Percentiles rank a stretch among this genome's conserved stretches.
phyloP scores from a whole-genome alignment of 345 rosid species.

The Anastatica hierochuntica region DNA sequence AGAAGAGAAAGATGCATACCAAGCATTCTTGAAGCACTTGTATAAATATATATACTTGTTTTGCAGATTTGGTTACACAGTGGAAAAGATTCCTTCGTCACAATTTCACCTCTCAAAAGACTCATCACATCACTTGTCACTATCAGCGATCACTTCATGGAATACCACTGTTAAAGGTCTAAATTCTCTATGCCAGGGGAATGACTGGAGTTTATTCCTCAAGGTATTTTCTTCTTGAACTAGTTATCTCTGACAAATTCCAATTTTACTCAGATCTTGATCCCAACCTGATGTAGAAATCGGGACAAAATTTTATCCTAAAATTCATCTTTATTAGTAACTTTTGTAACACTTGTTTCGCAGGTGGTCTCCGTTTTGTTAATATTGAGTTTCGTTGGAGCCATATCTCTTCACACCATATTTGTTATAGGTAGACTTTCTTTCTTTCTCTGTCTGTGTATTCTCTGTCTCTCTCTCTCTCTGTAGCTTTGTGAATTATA shows the following conservation, averaged over 20 bases:
- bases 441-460: slow-evolving; percentile 8
- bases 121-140: slow-evolving; percentile 37
- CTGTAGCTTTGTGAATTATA: neutral
- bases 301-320: neutral
- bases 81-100: slow-evolving; percentile 68
- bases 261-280: neutral
- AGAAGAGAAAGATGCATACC: too few species aligned
- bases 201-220: slow-evolving; percentile 62
- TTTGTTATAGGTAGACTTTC: slow-evolving; percentile 47
- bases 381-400: slow-evolving; percentile 52
- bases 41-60: neutral
- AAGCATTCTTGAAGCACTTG: too few species aligned
- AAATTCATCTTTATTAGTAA: neutral
- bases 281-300: neutral
- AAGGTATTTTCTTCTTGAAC: slow-evolving; percentile 40
- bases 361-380: slow-evolving; percentile 49
- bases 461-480: slow-evolving; percentile 10
- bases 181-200: slow-evolving; percentile 64
- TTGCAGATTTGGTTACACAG: slow-evolving; percentile 67
- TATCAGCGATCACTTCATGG: slow-evolving; percentile 59
- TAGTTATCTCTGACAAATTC: neutral
- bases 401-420: slow-evolving; percentile 43
- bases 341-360: slow-evolving; percentile 1
- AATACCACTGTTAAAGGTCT: slow-evolving; percentile 41
- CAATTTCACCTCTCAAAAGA: slow-evolving; percentile 54